Evolutionary conservation across 2,329 filamentous ascomycete species (phyloP), one percentile per base, ranked within the genome.

Genomic region (Westerdykella aurantiaca): DNA sequence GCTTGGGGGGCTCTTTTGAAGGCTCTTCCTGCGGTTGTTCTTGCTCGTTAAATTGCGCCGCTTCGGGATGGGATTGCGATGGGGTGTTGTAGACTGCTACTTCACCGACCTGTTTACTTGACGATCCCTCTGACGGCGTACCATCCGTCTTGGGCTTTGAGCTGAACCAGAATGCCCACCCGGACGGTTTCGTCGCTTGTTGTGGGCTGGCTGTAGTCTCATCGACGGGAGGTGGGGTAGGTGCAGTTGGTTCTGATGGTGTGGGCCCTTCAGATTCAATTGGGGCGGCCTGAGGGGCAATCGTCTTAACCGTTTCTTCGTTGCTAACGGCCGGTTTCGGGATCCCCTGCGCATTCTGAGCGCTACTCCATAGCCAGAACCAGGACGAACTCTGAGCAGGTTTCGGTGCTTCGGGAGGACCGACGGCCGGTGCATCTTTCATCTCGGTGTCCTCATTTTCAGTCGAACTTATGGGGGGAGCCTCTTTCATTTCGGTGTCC

Each of bases 111-210:
- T 77, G 72, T 45, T 77, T 80, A 72, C 52, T 75, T 66, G 67
- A 84, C 71, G 35, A 81, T 77, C 38, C 75, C 63, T 62, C 82
- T 71, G 29, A 78, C 71, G 49, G 79, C 72, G 40, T 56, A 76
- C 72, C 18, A 72, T 80, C 51, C 63, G 58, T 55, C 73, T 78
- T 31, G 58, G 69, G 51, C 44, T 66, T 67, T 3, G 83, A 81
- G 37, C 76, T 79, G 12, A 83, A 88, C 86, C 86, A 91, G 52
- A 91, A 90, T 0, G 83, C 86, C 86, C 86, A 91, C 0, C 83
- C 86, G 0, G 85, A 85, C 63, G 49, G 69, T 55, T 52, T 75
- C 57, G 66, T 57, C 49, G 77, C 70, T 5, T 70, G 66, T 1
- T 69, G 65, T 2, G 53, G 3, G 6, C 39, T 29, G 38, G 41